phyloP scores from a whole-genome alignment of 2,329 filamentous ascomycete genomes.

The Neurospora crassa region DNA sequence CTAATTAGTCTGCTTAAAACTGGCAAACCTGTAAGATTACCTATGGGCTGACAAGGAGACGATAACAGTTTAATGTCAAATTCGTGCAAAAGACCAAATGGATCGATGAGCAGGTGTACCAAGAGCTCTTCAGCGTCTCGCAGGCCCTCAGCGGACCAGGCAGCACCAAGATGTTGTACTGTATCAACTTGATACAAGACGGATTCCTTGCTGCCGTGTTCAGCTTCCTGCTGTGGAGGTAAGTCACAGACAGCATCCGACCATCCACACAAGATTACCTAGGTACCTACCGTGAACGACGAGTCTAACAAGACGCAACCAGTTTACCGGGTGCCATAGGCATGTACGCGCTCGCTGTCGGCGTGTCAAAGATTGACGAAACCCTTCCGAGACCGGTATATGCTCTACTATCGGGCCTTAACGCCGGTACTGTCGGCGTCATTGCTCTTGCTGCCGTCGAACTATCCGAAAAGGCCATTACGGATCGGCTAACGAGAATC shows the following conservation, averaged over 20 bases:
- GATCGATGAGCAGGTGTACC: slow-evolving; percentile 65
- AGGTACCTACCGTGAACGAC: background rate
- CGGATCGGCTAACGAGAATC: slow-evolving; percentile 51
- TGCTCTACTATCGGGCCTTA: slow-evolving; percentile 61
- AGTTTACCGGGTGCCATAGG: slow-evolving; percentile 60
- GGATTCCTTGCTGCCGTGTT: slow-evolving; percentile 49
- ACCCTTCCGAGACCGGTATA: slow-evolving; percentile 54
- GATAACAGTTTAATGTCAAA: slow-evolving; percentile 40
- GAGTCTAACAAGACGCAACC: background rate
- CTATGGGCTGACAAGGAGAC: slow-evolving; percentile 1
- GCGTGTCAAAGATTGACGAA: slow-evolving; percentile 50
- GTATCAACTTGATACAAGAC: slow-evolving; percentile 53
- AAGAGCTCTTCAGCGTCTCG: slow-evolving; percentile 61
- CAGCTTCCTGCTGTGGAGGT: slow-evolving; percentile 57
- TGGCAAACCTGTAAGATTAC: background rate
- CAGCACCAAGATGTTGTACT: slow-evolving; percentile 64
- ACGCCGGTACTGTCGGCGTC: slow-evolving; percentile 62
- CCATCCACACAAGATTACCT: background rate
- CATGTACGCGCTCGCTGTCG: slow-evolving; percentile 59
- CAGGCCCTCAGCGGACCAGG: slow-evolving; percentile 59
- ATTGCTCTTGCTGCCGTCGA: slow-evolving; percentile 61
- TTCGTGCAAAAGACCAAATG: slow-evolving; percentile 53
- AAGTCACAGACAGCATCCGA: slow-evolving; percentile 7
- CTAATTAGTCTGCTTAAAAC: background rate
- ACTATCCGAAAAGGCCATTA: slow-evolving; percentile 58